phyloP scores from a whole-genome alignment of 1,284 basidiomycete genomes.

The Cutaneotrichosporon cavernicola region DNA sequence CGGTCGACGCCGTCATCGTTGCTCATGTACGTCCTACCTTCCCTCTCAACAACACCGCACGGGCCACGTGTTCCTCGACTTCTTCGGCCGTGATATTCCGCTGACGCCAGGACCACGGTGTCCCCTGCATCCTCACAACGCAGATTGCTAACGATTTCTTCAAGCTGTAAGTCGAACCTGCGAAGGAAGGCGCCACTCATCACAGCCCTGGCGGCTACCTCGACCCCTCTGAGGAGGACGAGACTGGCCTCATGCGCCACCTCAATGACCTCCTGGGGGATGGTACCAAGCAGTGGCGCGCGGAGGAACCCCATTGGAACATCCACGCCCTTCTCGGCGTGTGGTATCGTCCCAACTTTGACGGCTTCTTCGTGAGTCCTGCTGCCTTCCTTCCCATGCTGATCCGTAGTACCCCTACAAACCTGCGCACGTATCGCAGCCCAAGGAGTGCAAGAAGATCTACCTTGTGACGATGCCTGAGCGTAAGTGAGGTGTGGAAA shows the following conservation, averaged over 20 bases:
- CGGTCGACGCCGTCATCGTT: slow-evolving; percentile 93
- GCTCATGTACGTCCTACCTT: slow-evolving; percentile 63
- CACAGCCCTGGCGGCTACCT: slow-evolving; percentile 93
- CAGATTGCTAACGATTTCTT: slow-evolving; percentile 99
- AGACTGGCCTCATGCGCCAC: slow-evolving; percentile 79
- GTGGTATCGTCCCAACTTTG: slow-evolving; percentile 97
- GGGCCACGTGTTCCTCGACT: not conserved
- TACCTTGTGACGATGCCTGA: slow-evolving; percentile 93
- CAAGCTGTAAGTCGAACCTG: slow-evolving; percentile 70
- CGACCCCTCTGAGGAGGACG: slow-evolving; percentile 90
- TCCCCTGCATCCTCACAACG: slow-evolving; percentile 93
- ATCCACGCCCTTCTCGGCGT: slow-evolving; percentile 91
- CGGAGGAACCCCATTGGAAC: slow-evolving; percentile 64
- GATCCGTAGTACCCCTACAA: slow-evolving; percentile 83
- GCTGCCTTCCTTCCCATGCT: not conserved
- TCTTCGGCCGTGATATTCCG: not conserved
- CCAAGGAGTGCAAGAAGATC: slow-evolving; percentile 96
- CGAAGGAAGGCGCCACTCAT: not conserved
- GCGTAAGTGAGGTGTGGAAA: slow-evolving; percentile 58
- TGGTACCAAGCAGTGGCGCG: slow-evolving; percentile 59
- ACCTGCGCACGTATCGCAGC: slow-evolving; percentile 93
- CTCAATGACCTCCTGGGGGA: slow-evolving; percentile 80
- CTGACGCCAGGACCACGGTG: slow-evolving; percentile 68
- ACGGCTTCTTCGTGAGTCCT: slow-evolving; percentile 87
- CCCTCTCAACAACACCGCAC: not conserved